A percentile compares a stretch with the other conserved stretches of the same genome.
Conservation (phyloP, 192 early-diverging fungal genomes). For the Entomortierella chlamydospora region DNA sequence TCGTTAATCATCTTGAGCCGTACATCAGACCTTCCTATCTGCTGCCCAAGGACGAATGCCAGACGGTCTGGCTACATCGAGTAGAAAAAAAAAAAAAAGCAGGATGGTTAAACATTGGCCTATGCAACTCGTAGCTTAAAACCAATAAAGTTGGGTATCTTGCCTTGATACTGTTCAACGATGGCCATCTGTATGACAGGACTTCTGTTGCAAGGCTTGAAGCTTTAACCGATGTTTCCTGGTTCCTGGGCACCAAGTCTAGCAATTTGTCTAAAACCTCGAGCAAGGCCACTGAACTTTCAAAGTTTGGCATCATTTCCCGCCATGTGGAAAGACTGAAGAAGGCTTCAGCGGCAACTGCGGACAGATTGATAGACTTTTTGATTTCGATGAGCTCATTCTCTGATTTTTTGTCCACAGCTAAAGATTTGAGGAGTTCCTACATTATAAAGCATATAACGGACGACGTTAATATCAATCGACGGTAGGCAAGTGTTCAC, state of each 20-base stretch:
- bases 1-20: constrained; percentile 48
- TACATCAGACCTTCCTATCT: constrained; percentile 51
- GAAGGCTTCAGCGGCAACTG: constrained; percentile 47
- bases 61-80: constrained; percentile 52
- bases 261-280: constrained; percentile 57
- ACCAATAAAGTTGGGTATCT: neutral
- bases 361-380: constrained; percentile 30
- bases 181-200: constrained; percentile 53
- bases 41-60: constrained; percentile 56
- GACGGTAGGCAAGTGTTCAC: too few species aligned
- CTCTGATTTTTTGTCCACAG: constrained; percentile 14
- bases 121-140: neutral
- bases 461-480: too few species aligned
- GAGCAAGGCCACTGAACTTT: constrained; percentile 53
- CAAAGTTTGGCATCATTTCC: constrained; percentile 54
- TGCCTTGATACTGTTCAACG: constrained; percentile 54
- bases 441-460: neutral
- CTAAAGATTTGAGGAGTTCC: constrained; percentile 36
- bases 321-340: constrained; percentile 48
- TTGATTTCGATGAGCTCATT: constrained; percentile 17
- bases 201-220: constrained; percentile 50
- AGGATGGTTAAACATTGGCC: too few species aligned
- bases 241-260: constrained; percentile 40
- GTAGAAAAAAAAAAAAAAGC: neutral
- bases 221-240: constrained; percentile 28